Evolutionary conservation across 352 stramenopile species (phyloP), one percentile per base, ranked within the genome.

Genomic region (Globisporangium uncinulatum): DNA sequence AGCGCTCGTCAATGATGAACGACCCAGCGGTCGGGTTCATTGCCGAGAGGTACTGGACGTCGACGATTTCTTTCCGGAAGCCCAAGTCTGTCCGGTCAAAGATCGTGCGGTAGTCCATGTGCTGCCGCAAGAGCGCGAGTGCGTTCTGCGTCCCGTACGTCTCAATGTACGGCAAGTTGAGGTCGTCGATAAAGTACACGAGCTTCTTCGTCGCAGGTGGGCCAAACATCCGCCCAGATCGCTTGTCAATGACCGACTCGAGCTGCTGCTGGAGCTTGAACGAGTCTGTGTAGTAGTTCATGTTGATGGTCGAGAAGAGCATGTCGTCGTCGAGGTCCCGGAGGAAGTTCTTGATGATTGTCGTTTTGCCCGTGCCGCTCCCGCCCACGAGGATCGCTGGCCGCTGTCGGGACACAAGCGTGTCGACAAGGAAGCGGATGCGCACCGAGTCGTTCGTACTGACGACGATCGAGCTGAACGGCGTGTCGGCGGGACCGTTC

Each of bases 11-110:
- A 57, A 99, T 98, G 67, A 98, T 96, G 56, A 98, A 99, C 2
- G 92, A 98, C 8, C 95, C 95, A 3, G 95, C 92, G 1, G 95
- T 99, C 34, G 94, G 95, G 62, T 98, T 98, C 95, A 98, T 98
- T 10, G 95, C 94, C 19, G 92, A 96, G 52, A 98, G 66, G 61
- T 98, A 98, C 76, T 98, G 94, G 0, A 98, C 91, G 50, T 98
- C 95, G 20, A 98, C 95, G 43, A 98, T 96, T 19, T 98, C 89
- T 59, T 98, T 98, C n/a, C 95, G 80, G 75, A 98, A 98, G 17
- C 95, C 94, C 24, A 98, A 70, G 58, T 98, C 94, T n/a, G 81
- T 65, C 11, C 95, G 83, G 54, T 98, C 94, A 60, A 98, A 98
- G 60, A 98, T 94, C 17, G 90, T 98, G 14, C 86, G 88, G 74